Percentiles rank a stretch among this genome's conserved stretches.
These are phyloP conservation scores for Podospora pseudopauciseta DNA, from an alignment of 495 filamentous ascomycete genomes.

Conservation along the genomic window DNA sequence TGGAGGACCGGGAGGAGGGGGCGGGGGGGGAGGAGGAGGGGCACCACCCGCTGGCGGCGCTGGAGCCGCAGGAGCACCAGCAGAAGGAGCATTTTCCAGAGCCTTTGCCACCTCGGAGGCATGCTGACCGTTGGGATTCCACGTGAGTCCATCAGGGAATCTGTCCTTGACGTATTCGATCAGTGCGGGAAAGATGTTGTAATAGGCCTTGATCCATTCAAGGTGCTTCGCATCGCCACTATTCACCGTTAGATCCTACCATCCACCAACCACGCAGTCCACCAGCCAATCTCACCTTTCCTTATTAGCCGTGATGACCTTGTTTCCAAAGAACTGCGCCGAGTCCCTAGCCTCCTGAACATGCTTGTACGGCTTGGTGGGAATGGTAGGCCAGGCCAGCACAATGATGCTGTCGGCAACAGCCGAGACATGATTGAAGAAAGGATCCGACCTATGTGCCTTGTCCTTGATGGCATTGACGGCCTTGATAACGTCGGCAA, in stretches of 20 bases:
- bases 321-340: slow-evolving; percentile 88
- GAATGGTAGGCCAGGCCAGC: slow-evolving; percentile 79
- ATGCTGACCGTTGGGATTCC: slow-evolving; percentile 80
- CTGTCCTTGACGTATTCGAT: slow-evolving; percentile 75
- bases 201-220: slow-evolving; percentile 84
- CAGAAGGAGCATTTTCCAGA: slow-evolving; percentile 31
- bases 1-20: slow-evolving; percentile 63
- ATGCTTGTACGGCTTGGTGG: slow-evolving; percentile 74
- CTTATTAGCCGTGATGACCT: slow-evolving; percentile 82
- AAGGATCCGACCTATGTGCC: slow-evolving; percentile 59
- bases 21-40: slow-evolving; percentile 69
- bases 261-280: not conserved
- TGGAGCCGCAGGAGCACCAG: slow-evolving; percentile 35
- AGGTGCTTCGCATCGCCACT: slow-evolving; percentile 62
- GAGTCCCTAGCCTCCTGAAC: slow-evolving; percentile 73
- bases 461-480: slow-evolving; percentile 75
- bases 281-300: slow-evolving; percentile 37
- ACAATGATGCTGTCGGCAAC: slow-evolving; percentile 86
- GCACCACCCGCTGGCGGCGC: slow-evolving; percentile 43
- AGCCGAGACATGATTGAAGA: slow-evolving; percentile 75
- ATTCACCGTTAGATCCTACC: slow-evolving; percentile 38
- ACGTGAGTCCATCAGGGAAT: slow-evolving; percentile 73
- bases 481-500: slow-evolving; percentile 70
- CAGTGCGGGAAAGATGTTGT: slow-evolving; percentile 78
- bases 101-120: slow-evolving; percentile 63